Evolutionary conservation across 768 basidiomycete species (phyloP), one percentile per base, ranked within the genome.

Genomic region (Udeniomyces megalosporus): DNA sequence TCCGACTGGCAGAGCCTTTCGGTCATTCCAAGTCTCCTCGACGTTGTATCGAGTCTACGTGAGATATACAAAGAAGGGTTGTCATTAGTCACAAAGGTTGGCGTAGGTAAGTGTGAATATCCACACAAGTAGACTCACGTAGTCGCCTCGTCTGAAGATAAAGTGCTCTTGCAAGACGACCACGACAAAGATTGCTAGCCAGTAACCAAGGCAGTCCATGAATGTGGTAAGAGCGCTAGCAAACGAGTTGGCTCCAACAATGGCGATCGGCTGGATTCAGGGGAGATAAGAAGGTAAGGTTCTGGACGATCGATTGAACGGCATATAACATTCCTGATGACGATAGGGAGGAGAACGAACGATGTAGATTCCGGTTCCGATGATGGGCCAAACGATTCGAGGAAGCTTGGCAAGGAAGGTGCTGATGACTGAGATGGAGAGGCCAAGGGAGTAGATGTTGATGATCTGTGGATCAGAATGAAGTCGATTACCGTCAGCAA

Each of bases 151-250:
- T 34, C 78, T 74, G 77, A 80, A 79, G 69, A 80, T 72, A 66
- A 77, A 76, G 71, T 80, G 79, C 70, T 80, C 79, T 66, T 77
- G 74, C 22, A 78, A 68, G 38, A 80, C 72, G 67, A 80, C 75
- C 44, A 71, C 71, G 64, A 72, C 71, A 74, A 76, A 80, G 69
- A 79, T 78, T 20, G 77, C 74, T 52, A 79, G 76, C 80, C 79
- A 80, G 73, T 80, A 80, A 26, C 68, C 63, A n/a, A 65, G 48
- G 53, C 46, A 46, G 26, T 66, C 66, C 61, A 69, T 65, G 62
- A 77, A 75, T 66, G 75, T 76, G 53, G 77, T 76, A 51, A 80
- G 75, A 61, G 75, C 74, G 38, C 62, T 65, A 34, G 76, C 71
- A 71, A 80, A 80, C 66, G 73, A 71, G 61, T 71, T 72, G 62